Conservation (phyloP, 805 yeast genomes). For the Vanderwaltozyma verrucispora region DNA sequence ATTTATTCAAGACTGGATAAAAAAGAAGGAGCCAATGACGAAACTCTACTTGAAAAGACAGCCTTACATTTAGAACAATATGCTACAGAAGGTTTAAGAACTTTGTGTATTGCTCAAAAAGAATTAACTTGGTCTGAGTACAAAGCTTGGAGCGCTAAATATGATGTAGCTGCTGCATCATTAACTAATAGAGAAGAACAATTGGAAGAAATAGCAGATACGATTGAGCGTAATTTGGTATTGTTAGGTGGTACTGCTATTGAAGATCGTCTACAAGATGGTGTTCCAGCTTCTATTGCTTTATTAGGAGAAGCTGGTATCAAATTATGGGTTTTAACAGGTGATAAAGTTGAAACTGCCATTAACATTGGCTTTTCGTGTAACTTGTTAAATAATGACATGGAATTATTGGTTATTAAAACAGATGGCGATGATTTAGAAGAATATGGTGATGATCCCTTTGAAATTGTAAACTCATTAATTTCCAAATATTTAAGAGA, state of each 20-base stretch:
- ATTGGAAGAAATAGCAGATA: conserved; percentile 65
- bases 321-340: conserved; percentile 79
- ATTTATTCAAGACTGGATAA: conserved; percentile 55
- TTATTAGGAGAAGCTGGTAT: conserved; percentile 67
- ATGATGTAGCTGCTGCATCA: conserved; percentile 56
- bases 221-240: conserved; percentile 54
- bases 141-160: conserved; percentile 50
- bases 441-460: conserved; percentile 32
- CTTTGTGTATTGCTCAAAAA: conserved; percentile 68
- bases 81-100: conserved; percentile 79
- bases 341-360: conserved; percentile 84
- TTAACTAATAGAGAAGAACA: conserved; percentile 54
- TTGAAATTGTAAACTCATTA: conserved; percentile 34
- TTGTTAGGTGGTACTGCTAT: conserved; percentile 81
- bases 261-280: conserved; percentile 78
- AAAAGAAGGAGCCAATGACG: conserved; percentile 30
- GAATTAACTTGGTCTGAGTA: conserved; percentile 56
- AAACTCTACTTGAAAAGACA: conserved; percentile 44
- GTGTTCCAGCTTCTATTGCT: conserved; percentile 76
- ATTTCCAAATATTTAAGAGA: conserved; percentile 43
- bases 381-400: conserved; percentile 62
- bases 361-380: conserved; percentile 83
- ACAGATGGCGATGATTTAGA: conserved; percentile 42
- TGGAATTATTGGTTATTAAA: conserved; percentile 57
- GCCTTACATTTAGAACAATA: conserved; percentile 66